These are phyloP conservation scores for Neohortaea acidophila DNA, from an alignment of 495 filamentous ascomycete genomes.

Conservation along the genomic window DNA sequence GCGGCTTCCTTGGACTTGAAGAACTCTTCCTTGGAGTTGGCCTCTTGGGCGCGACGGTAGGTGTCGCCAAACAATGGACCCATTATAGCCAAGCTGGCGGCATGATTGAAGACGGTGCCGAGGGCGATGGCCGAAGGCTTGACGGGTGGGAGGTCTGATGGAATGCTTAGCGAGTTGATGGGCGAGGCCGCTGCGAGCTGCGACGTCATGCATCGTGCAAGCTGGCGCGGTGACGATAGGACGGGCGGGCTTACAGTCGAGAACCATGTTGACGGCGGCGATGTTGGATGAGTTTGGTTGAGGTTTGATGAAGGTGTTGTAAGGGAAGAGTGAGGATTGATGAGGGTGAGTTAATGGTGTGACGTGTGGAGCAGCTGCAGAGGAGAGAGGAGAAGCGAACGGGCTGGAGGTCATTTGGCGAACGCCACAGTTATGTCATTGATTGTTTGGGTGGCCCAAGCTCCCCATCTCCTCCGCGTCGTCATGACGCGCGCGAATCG, in stretches of 20 bases:
- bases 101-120: conserved; percentile 90
- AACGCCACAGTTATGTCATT: too few species aligned
- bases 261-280: conserved; percentile 24
- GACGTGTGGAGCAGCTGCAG: neutral
- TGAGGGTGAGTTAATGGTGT: neutral
- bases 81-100: conserved; percentile 62
- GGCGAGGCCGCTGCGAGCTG: neutral
- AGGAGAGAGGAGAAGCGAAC: neutral
- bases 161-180: neutral
- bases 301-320: conserved; percentile 3
- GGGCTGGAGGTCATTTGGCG: too few species aligned
- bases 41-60: conserved; percentile 79
- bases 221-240: neutral
- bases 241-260: conserved; percentile 41
- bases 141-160: conserved; percentile 63
- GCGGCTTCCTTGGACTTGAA: conserved; percentile 82
- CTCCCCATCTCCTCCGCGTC: too few species aligned
- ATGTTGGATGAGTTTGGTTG: conserved; percentile 4
- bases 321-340: neutral
- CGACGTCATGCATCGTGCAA: neutral
- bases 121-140: conserved; percentile 96
- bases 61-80: conserved; percentile 86
- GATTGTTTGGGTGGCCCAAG: too few species aligned
- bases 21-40: conserved; percentile 95
- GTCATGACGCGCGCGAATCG: too few species aligned